A percentile compares a stretch with the other conserved stretches of the same genome.
Conservation (phyloP, 2,329 filamentous ascomycete genomes). For the Clathrospora elynae region DNA sequence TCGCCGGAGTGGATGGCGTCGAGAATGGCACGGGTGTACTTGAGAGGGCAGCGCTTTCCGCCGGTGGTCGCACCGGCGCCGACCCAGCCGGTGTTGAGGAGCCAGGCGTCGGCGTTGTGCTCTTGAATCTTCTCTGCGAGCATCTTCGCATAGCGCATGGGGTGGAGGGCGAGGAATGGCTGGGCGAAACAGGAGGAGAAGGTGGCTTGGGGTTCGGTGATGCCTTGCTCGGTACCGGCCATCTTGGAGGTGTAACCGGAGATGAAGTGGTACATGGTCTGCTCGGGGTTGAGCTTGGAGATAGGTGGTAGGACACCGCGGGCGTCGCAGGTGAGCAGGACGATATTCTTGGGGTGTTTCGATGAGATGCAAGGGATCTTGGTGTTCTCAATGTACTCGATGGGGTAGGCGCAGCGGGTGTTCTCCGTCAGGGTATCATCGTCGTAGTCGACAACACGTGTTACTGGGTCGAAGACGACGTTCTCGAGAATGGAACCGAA, state of each 20-base stretch:
- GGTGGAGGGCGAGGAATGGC: slow-evolving; percentile 97
- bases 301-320: slow-evolving; percentile 97
- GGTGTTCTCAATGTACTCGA: slow-evolving; percentile 98
- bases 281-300: slow-evolving; percentile 90
- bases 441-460: slow-evolving; percentile 92
- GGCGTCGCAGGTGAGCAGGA: slow-evolving; percentile 96
- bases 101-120: slow-evolving; percentile 96
- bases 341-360: slow-evolving; percentile 94
- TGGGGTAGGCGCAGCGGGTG: slow-evolving; percentile 97
- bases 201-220: slow-evolving; percentile 96
- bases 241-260: slow-evolving; percentile 99
- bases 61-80: slow-evolving; percentile 88
- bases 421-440: slow-evolving; percentile 96
- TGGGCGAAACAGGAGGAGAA: slow-evolving; percentile 99
- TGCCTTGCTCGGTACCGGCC: slow-evolving; percentile 96
- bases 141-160: slow-evolving; percentile 99
- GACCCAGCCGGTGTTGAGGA: slow-evolving; percentile 98
- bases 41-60: slow-evolving; percentile 95
- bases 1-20: slow-evolving; percentile 97
- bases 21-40: slow-evolving; percentile 98
- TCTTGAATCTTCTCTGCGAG: slow-evolving; percentile 95
- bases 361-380: slow-evolving; percentile 94
- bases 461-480: slow-evolving; percentile 92
- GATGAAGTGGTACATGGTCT: slow-evolving; percentile 99
- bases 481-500: slow-evolving; percentile 99